Evolutionary conservation across 371 early-diverging fungal species (phyloP).

Genomic region (Mortierella sp.): DNA sequence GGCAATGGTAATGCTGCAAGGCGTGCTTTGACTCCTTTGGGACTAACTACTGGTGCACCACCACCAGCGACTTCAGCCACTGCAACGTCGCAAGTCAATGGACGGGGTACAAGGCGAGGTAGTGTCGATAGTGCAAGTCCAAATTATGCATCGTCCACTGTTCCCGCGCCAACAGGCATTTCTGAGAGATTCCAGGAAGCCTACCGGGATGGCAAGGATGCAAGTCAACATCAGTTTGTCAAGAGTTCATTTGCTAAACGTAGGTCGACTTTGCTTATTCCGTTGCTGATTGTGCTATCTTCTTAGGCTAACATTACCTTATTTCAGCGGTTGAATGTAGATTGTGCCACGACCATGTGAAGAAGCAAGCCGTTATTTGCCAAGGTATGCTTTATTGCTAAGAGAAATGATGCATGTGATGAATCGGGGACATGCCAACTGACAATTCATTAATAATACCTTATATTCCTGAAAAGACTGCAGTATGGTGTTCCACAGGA

Average conservation of each 20-base stretch:
- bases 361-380: constrained; percentile 59
- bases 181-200: constrained; percentile 18
- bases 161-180: constrained; percentile 34
- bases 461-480: constrained; percentile 42
- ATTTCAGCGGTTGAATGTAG: constrained; percentile 56
- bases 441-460: constrained; percentile 6
- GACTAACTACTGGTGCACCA: constrained; percentile 35
- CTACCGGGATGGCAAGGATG: constrained; percentile 6
- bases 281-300: neutral
- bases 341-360: constrained; percentile 53
- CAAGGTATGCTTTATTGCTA: constrained; percentile 44
- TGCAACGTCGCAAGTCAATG: neutral
- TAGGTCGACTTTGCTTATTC: constrained; percentile 28
- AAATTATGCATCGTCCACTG: constrained; percentile 36
- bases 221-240: constrained; percentile 56
- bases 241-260: constrained; percentile 60
- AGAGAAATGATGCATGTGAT: no score
- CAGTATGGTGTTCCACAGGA: constrained; percentile 58
- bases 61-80: constrained; percentile 34
- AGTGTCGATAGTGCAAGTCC: constrained; percentile 51
- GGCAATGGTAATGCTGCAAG: constrained; percentile 14
- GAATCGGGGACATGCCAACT: neutral
- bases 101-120: constrained; percentile 30
- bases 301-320: neutral
- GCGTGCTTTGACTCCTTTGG: constrained; percentile 40